Conservation (phyloP, 495 filamentous ascomycete genomes). For the Lophium mytilinum region DNA sequence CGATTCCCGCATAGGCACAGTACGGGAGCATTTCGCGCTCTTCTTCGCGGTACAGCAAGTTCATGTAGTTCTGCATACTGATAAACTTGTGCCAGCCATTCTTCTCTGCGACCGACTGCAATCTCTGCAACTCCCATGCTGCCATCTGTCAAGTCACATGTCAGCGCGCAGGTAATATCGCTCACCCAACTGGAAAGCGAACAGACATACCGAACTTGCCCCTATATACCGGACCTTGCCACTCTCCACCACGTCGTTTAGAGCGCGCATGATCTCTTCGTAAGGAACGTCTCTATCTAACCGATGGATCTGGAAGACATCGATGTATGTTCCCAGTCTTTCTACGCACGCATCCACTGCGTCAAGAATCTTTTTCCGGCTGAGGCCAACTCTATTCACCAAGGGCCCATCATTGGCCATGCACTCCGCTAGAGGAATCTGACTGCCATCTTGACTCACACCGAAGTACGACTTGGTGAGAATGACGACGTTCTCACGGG, state of each 20-base stretch:
- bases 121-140: slow-evolving; percentile 49
- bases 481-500: slow-evolving; percentile 41
- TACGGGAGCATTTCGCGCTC: slow-evolving; percentile 30
- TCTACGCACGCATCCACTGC: slow-evolving; percentile 60
- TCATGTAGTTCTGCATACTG: slow-evolving; percentile 53
- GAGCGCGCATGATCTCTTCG: slow-evolving; percentile 64
- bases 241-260: slow-evolving; percentile 51
- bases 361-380: slow-evolving; percentile 49
- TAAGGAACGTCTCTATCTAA: slow-evolving; percentile 47
- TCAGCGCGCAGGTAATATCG: neutral
- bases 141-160: slow-evolving; percentile 40
- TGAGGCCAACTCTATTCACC: slow-evolving; percentile 36
- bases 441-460: no score
- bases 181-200: neutral
- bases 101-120: slow-evolving; percentile 46
- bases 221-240: slow-evolving; percentile 49
- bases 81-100: slow-evolving; percentile 53
- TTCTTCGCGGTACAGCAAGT: slow-evolving; percentile 51
- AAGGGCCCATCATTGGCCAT: slow-evolving; percentile 30
- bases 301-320: slow-evolving; percentile 71
- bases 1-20: slow-evolving; percentile 24
- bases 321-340: slow-evolving; percentile 63
- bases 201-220: slow-evolving; percentile 30
- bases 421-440: no score
- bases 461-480: slow-evolving; percentile 43